Percentiles rank a stretch among this genome's conserved stretches.
Conservation (phyloP, 306 rosid genomes). For the Styphnolobium japonicum region DNA sequence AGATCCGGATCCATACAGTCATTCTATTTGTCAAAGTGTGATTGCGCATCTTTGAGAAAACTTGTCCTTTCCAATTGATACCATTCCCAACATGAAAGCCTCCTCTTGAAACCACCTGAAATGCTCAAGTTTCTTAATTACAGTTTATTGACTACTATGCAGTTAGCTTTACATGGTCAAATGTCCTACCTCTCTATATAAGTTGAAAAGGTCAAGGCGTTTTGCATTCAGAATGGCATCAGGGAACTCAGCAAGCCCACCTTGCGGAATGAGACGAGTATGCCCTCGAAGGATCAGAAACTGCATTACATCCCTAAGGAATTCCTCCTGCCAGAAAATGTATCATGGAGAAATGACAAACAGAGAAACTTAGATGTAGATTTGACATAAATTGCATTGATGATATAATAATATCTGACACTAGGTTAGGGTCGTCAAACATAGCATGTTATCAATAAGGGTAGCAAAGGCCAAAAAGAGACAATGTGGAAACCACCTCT, state of each 20-base stretch:
- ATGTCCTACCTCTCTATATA: slow-evolving; percentile 81
- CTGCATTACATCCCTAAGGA: slow-evolving; percentile 94
- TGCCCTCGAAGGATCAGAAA: slow-evolving; percentile 88
- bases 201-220: slow-evolving; percentile 94
- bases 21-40: slow-evolving; percentile 93
- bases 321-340: slow-evolving; percentile 65
- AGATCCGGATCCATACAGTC: slow-evolving; percentile 64
- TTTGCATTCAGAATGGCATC: slow-evolving; percentile 95
- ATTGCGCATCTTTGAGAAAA: slow-evolving; percentile 96
- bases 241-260: slow-evolving; percentile 87
- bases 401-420: not conserved
- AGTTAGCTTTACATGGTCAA: slow-evolving; percentile 3
- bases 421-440: not conserved
- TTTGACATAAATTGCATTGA: not conserved
- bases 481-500: slow-evolving; percentile 57
- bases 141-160: not conserved
- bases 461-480: slow-evolving; percentile 1
- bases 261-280: slow-evolving; percentile 84
- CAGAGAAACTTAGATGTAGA: not conserved
- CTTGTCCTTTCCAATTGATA: slow-evolving; percentile 99
- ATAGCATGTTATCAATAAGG: not conserved
- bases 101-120: slow-evolving; percentile 96
- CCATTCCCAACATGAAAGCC: slow-evolving; percentile 99
- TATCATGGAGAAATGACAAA: not conserved
- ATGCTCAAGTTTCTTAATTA: not conserved